Percentiles rank a stretch among this genome's conserved stretches.
Conservation (phyloP, 2,329 filamentous ascomycete species). For the Exophiala lecanii-corni region DNA sequence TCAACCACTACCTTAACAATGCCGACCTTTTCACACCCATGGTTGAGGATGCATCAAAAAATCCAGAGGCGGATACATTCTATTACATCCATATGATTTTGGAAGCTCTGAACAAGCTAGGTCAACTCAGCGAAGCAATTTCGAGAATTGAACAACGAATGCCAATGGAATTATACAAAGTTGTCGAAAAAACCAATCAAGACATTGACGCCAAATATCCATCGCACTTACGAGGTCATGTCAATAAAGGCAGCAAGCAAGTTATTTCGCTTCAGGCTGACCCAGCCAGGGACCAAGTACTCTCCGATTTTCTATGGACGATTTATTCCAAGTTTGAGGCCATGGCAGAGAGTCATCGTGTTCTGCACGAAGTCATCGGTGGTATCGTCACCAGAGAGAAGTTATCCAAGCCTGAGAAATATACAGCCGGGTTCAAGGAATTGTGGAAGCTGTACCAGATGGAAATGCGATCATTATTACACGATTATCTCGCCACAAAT, state of each 20-base stretch:
- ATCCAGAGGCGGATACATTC: slow-evolving; percentile 93
- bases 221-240: slow-evolving; percentile 59
- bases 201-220: slow-evolving; percentile 92
- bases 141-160: slow-evolving; percentile 88
- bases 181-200: slow-evolving; percentile 91
- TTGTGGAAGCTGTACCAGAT: slow-evolving; percentile 98
- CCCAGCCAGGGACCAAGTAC: slow-evolving; percentile 73
- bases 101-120: slow-evolving; percentile 85
- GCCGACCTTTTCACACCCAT: slow-evolving; percentile 54
- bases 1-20: slow-evolving; percentile 55
- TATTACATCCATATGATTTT: slow-evolving; percentile 84
- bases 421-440: slow-evolving; percentile 89
- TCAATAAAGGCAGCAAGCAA: slow-evolving; percentile 44
- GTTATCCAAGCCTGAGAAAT: slow-evolving; percentile 54
- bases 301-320: slow-evolving; percentile 87
- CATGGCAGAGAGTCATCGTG: slow-evolving; percentile 89
- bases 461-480: slow-evolving; percentile 87
- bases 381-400: slow-evolving; percentile 81
- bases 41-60: slow-evolving; percentile 83
- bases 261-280: slow-evolving; percentile 66
- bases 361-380: slow-evolving; percentile 86
- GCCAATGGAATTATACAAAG: slow-evolving; percentile 86
- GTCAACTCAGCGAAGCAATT: slow-evolving; percentile 76
- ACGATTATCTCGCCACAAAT: slow-evolving; percentile 93
- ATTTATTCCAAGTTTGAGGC: slow-evolving; percentile 96